phyloP scores from a whole-genome alignment of 2,329 filamentous ascomycete genomes.

The Canariomyces notabilis region DNA sequence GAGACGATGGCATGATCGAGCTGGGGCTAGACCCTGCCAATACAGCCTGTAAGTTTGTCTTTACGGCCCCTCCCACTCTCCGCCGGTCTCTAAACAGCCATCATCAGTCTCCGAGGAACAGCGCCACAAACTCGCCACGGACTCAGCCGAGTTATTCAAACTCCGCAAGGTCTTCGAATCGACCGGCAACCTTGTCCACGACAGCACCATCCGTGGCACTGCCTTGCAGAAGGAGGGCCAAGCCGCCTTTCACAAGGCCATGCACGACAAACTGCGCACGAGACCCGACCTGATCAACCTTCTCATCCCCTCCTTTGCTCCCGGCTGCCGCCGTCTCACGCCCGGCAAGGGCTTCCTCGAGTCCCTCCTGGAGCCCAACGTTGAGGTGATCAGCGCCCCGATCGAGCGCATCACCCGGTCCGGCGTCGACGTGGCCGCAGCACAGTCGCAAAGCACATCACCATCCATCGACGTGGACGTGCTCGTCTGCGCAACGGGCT shows the following conservation, averaged over 20 bases:
- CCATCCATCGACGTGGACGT: constrained; percentile 32
- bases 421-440: constrained; percentile 22
- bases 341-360: constrained; percentile 44
- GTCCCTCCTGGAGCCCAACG: constrained; percentile 37
- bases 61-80: background rate
- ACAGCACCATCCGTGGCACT: constrained; percentile 35
- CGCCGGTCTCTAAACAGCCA: background rate
- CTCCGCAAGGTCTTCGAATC: constrained; percentile 43
- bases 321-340: constrained; percentile 42
- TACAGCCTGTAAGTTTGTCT: constrained; percentile 33
- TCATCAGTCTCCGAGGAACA: constrained; percentile 36
- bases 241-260: constrained; percentile 32
- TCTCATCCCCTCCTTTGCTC: constrained; percentile 39
- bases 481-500: constrained; percentile 45
- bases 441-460: too few relatives aligned
- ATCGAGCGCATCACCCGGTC: constrained; percentile 33
- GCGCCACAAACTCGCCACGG: constrained; percentile 32
- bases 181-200: constrained; percentile 40
- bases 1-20: constrained; percentile 39
- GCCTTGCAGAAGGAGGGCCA: constrained; percentile 31
- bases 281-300: constrained; percentile 41
- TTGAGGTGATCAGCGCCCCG: constrained; percentile 34
- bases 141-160: constrained; percentile 35
- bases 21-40: constrained; percentile 38
- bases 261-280: constrained; percentile 36